phyloP scores from a whole-genome alignment of 805 yeast genomes.

The Yamadazyma olivae region DNA sequence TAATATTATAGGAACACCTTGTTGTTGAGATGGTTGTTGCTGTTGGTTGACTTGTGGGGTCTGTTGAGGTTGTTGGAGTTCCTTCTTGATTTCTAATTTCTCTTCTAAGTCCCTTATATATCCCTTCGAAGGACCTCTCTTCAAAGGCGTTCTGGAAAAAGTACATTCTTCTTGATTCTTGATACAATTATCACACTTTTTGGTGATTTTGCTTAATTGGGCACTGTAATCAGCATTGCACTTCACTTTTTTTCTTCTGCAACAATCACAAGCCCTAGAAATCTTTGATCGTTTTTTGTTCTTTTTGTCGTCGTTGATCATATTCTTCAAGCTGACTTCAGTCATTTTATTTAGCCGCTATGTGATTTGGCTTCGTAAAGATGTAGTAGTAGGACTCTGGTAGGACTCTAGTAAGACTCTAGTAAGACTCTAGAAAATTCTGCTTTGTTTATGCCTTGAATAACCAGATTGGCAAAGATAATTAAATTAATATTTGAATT shows the following conservation, averaged over 20 bases:
- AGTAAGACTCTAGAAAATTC: neutral
- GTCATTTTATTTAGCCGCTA: neutral
- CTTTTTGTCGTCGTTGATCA: neutral
- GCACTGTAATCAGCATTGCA: constrained; percentile 60
- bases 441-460: no score
- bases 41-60: neutral
- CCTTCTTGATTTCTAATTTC: constrained; percentile 20
- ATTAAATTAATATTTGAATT: no score
- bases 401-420: neutral
- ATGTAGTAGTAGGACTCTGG: neutral
- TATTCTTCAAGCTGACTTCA: neutral
- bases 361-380: neutral
- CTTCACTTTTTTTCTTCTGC: constrained; percentile 68
- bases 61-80: neutral
- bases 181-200: constrained; percentile 59
- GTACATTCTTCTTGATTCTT: constrained; percentile 61
- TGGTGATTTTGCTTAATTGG: constrained; percentile 45
- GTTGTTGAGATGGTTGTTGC: neutral
- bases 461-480: no score
- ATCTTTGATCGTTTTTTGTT: constrained; percentile 60
- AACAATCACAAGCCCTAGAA: constrained; percentile 78
- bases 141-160: constrained; percentile 68
- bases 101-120: constrained; percentile 47
- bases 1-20: constrained; percentile 17
- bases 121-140: constrained; percentile 80